Evolutionary conservation across 306 rosid genomes (phyloP), one percentile per base, ranked within the genome.

Genomic region (Geum urbanum): DNA sequence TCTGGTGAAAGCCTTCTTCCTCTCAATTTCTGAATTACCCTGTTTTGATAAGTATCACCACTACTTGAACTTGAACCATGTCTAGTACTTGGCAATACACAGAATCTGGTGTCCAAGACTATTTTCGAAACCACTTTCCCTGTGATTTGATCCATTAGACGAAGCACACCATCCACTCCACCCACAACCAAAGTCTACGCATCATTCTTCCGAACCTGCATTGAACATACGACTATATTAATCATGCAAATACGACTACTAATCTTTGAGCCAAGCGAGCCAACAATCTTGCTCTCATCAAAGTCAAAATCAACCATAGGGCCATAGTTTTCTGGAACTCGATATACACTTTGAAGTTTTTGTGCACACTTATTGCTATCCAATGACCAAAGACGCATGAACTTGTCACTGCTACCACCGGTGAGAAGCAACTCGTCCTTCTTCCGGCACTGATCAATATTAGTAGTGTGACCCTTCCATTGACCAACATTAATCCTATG

Each of bases 201-300:
- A 24, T 55, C 61, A 22, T 55, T 22, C 37, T 15, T 55, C 16
- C n/a, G n/a, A 18, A 24, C 9, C 41, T 24, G 63, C 43, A 27
- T 12, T 12, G 63, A 57, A 57, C 63, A 57, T 41, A 57, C 63
- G n/a, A n/a, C n/a, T n/a, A n/a, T n/a, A n/a, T n/a, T n/a, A n/a
- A n/a, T n/a, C n/a, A n/a, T 24, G 62, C 62, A 56, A 5, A 57
- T 11, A 10, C 43, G 40, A 27, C 41, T 57, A 27, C 7, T 24
- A 24, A 24, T 57, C 63, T 27, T 13, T 1, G 41, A 57, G 18
- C 63, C 63, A 27, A 57, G n/a, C 43, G 24, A 24, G 7, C 63
- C 63, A 57, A 57, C 63, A 57, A 24, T 24, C 63, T 57, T 57
- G 41, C 63, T 57, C 63, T 27, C 63, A 57, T 24, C 63, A 57